A percentile compares a stretch with the other conserved stretches of the same genome.
Evolutionary conservation across 2,329 filamentous ascomycete species (phyloP).

Genomic region (Didymella sp.): DNA sequence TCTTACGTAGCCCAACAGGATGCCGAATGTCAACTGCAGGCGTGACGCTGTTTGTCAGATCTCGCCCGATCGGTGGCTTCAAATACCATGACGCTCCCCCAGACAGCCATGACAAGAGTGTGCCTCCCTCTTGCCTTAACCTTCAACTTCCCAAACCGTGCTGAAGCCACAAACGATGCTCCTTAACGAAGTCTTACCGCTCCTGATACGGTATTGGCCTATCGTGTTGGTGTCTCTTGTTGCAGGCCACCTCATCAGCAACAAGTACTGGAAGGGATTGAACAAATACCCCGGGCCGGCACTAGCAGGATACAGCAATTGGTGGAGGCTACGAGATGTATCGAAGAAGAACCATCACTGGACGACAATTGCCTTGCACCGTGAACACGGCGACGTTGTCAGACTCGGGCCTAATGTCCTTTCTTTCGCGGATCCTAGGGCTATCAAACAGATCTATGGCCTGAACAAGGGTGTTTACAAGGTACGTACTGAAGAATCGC

Average conservation of each 20-base stretch:
- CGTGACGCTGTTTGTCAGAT: constrained; percentile 1
- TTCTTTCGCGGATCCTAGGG: constrained; percentile 75
- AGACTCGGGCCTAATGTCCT: constrained; percentile 76
- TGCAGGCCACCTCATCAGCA: constrained; percentile 49
- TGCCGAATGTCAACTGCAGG: not conserved
- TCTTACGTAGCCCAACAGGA: constrained; percentile 2
- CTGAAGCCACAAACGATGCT: constrained; percentile 38
- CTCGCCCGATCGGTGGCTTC: not conserved
- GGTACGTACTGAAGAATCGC: constrained; percentile 53
- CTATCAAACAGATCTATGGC: constrained; percentile 79
- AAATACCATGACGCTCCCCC: constrained; percentile 7
- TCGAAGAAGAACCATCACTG: constrained; percentile 68
- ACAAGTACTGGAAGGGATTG: constrained; percentile 63
- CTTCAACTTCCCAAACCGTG: not conserved
- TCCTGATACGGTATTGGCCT: constrained; percentile 53
- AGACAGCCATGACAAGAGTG: not conserved
- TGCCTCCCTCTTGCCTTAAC: not conserved
- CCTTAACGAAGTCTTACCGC: constrained; percentile 44
- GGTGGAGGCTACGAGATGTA: constrained; percentile 77
- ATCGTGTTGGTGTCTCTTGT: constrained; percentile 44
- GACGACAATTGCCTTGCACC: constrained; percentile 72
- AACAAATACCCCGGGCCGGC: constrained; percentile 76
- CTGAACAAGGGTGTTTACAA: constrained; percentile 82
- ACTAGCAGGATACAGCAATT: constrained; percentile 71
- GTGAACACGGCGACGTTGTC: constrained; percentile 75